These are phyloP conservation scores for Tolypocladium tundrense DNA, from an alignment of 2,329 filamentous ascomycete species.

Conservation along the genomic window DNA sequence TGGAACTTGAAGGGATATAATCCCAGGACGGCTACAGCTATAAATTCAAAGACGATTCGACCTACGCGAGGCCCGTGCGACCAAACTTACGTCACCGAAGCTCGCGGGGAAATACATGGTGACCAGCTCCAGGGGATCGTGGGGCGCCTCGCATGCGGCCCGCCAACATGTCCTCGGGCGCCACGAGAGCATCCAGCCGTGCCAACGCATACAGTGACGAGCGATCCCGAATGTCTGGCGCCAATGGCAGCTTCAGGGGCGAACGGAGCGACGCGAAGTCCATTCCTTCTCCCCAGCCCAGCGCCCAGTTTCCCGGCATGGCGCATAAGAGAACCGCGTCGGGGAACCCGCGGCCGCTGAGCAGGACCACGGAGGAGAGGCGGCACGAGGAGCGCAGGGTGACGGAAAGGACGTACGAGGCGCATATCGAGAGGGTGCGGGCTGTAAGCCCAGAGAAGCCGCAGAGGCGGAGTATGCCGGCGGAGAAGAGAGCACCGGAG, in stretches of 20 bases:
- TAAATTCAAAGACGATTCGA: not conserved
- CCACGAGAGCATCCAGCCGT: slow-evolving; percentile 32
- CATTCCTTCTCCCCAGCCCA: slow-evolving; percentile 22
- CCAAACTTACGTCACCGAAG: not conserved
- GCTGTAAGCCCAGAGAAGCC: slow-evolving; percentile 50
- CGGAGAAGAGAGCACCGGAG: slow-evolving; percentile 28
- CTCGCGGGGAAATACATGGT: not conserved
- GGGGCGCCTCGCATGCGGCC: slow-evolving; percentile 23
- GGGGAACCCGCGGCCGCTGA: slow-evolving; percentile 41
- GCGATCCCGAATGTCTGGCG: slow-evolving; percentile 25
- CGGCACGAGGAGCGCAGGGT: slow-evolving; percentile 41
- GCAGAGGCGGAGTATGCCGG: slow-evolving; percentile 28
- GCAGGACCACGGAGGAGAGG: slow-evolving; percentile 30
- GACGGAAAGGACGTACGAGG: slow-evolving; percentile 46
- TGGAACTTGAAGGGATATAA: not conserved
- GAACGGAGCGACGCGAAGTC: slow-evolving; percentile 26
- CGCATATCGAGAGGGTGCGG: slow-evolving; percentile 53
- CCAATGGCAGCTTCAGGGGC: slow-evolving; percentile 21
- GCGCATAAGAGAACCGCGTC: slow-evolving; percentile 49
- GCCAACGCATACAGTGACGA: slow-evolving; percentile 30
- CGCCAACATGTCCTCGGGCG: slow-evolving; percentile 30
- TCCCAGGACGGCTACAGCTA: not conserved
- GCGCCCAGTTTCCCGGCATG: slow-evolving; percentile 24
- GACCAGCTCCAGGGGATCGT: not conserved
- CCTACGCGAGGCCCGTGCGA: not conserved